A percentile compares a stretch with the other conserved stretches of the same genome.
phyloP scores from a whole-genome alignment of 1,139 yeast genomes.

The Debaryomyces coudertii region DNA sequence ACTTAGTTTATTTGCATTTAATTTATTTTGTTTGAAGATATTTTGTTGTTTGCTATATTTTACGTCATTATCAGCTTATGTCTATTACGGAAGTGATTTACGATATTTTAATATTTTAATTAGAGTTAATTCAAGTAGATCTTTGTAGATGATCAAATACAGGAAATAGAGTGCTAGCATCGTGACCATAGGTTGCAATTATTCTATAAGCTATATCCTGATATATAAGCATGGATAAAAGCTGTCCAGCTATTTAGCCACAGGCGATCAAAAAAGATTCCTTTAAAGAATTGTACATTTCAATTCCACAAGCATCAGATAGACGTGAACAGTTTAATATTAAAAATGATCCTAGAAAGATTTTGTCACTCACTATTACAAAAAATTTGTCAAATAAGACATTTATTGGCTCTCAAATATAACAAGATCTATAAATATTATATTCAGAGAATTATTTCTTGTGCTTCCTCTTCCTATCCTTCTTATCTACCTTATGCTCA shows the following conservation, averaged over 20 bases:
- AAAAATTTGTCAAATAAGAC: neutral
- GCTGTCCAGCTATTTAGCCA: slow-evolving; percentile 54
- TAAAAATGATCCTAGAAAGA: slow-evolving; percentile 51
- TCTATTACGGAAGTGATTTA: too few relatives aligned
- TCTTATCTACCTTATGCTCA: slow-evolving; percentile 1
- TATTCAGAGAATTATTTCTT: neutral
- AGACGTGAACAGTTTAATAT: slow-evolving; percentile 55
- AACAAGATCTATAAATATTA: neutral
- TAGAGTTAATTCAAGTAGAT: neutral
- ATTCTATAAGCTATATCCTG: neutral
- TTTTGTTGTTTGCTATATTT: too few relatives aligned
- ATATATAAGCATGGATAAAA: neutral
- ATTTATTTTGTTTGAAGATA: neutral
- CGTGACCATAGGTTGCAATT: neutral
- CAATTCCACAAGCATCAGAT: slow-evolving; percentile 52
- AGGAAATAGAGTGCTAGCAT: neutral
- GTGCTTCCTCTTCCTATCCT: slow-evolving; percentile 3
- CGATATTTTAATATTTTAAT: neutral
- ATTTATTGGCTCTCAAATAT: neutral
- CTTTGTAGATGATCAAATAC: neutral
- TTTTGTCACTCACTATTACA: slow-evolving; percentile 11
- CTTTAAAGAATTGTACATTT: slow-evolving; percentile 52
- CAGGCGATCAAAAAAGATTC: slow-evolving; percentile 55
- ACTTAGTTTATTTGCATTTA: neutral
- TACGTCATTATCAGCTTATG: too few relatives aligned